Base-by-base conservation (phyloP, 2,329 filamentous ascomycete species). In the Paecilomyces sp. region DNA sequence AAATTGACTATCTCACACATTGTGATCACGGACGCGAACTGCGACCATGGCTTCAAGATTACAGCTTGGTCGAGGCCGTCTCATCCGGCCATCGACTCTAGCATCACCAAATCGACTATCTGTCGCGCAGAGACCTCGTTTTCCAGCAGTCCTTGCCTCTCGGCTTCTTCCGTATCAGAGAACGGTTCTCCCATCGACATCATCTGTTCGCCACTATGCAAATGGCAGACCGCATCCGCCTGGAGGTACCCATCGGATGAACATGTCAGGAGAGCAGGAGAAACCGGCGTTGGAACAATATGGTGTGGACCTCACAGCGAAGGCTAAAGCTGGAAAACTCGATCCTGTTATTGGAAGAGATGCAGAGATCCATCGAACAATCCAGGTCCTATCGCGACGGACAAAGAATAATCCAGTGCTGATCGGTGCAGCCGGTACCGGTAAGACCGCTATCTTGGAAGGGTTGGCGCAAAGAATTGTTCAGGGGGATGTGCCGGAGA, bases 351-450 rank as follows among this genome's bases (percentile, higher is more conserved):
- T 99, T 70, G 94, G 94, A 22, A 84, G 94, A 73, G 92, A 97
- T 68, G 81, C 85, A 4, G 94, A 97, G 73, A 96, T 97, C 57
- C 91, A 96, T 70, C 83, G 94, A 56, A 96, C 92, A 0, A 97
- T 97, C 61, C 94, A 97, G 70, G 89, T 99, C 11, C 78, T 99
- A 1, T 97, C 92, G 15, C 83, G 94, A 63, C 83, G 94, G 62
- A 97, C 94, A 7, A 97, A 97, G 76, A 97, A 97, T 68, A 96
- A 96, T 65, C 93, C 93, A 0, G 92, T 97, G 0, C 79, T 97
- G n/a, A 96, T 97, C 60, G 93, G 93, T 62, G 88, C 87, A 54
- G 91, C 92, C 8, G 93, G 92, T 65, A 96, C 91, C 0, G 93
- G 93, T 62, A 97, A 97, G 78, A 97, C 93, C 5, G 92, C 93